A percentile compares a stretch with the other conserved stretches of the same genome.
phyloP scores from a whole-genome alignment of 2,329 filamentous ascomycete species.

The Microcyclospora pomicola region DNA sequence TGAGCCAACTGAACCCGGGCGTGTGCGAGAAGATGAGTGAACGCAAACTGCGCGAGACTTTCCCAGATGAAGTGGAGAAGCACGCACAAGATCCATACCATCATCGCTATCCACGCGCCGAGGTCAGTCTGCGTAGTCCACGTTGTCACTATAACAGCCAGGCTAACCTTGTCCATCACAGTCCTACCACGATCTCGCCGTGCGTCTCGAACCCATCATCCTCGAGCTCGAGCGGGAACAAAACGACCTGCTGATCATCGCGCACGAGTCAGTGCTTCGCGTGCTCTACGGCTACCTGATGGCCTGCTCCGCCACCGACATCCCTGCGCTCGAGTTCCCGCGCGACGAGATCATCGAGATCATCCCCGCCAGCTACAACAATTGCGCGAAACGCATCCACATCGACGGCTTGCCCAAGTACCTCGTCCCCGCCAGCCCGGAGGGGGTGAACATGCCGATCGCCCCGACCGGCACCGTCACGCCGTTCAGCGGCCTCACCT shows the following conservation, averaged over 20 bases:
- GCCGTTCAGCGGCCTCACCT: conserved; percentile 30
- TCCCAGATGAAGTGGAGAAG: conserved; percentile 82
- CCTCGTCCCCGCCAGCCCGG: conserved; percentile 63
- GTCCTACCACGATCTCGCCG: conserved; percentile 98
- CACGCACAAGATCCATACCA: conserved; percentile 94
- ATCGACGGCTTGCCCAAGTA: conserved; percentile 55
- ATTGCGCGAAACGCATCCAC: conserved; percentile 79
- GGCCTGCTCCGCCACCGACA: conserved; percentile 93
- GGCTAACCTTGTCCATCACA: conserved; percentile 24
- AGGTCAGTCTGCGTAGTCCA: conserved; percentile 41
- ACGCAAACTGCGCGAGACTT: conserved; percentile 61
- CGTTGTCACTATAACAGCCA: not conserved
- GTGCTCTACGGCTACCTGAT: conserved; percentile 96
- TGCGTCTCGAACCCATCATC: conserved; percentile 93
- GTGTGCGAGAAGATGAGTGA: conserved; percentile 92
- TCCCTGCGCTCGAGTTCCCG: conserved; percentile 83
- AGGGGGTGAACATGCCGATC: conserved; percentile 68
- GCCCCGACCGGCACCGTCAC: conserved; percentile 45
- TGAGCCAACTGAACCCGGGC: conserved; percentile 94
- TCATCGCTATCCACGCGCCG: conserved; percentile 85
- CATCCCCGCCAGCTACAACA: conserved; percentile 93
- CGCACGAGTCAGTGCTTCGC: conserved; percentile 92
- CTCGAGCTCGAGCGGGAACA: conserved; percentile 93
- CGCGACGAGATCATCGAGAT: conserved; percentile 98
- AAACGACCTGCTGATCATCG: conserved; percentile 94